phyloP scores from a whole-genome alignment of 441 rosid species.

The Euphorbia corollata region DNA sequence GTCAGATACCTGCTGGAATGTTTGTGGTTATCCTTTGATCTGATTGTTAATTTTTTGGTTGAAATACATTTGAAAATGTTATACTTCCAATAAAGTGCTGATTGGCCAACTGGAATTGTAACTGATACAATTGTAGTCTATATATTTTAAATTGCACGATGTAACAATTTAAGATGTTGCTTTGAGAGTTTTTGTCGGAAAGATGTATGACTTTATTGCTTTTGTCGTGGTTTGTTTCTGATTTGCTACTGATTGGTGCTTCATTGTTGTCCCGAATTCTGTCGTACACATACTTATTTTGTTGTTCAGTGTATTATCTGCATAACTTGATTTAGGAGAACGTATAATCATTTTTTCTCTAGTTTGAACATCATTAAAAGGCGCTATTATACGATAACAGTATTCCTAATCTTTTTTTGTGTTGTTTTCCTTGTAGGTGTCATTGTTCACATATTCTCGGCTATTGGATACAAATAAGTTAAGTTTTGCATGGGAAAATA shows the following conservation, averaged over 20 bases:
- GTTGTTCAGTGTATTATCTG: no score
- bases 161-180: neutral
- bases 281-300: no score
- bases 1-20: neutral
- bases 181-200: neutral
- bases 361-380: no score
- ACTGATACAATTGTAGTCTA: neutral
- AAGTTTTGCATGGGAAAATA: slow-evolving; percentile 33
- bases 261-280: neutral
- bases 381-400: neutral
- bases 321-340: neutral
- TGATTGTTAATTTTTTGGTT: neutral
- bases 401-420: neutral
- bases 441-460: slow-evolving; percentile 10
- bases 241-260: neutral
- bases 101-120: neutral
- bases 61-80: neutral
- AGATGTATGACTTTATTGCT: neutral
- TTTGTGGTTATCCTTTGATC: neutral
- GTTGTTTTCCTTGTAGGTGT: slow-evolving; percentile 10
- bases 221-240: neutral
- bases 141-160: neutral
- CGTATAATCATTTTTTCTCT: neutral
- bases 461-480: slow-evolving; percentile 17
- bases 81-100: neutral